Percentiles rank a stretch among this genome's conserved stretches.
phyloP scores from a whole-genome alignment of 2,329 filamentous ascomycete genomes.

The Diaporthe batatas region DNA sequence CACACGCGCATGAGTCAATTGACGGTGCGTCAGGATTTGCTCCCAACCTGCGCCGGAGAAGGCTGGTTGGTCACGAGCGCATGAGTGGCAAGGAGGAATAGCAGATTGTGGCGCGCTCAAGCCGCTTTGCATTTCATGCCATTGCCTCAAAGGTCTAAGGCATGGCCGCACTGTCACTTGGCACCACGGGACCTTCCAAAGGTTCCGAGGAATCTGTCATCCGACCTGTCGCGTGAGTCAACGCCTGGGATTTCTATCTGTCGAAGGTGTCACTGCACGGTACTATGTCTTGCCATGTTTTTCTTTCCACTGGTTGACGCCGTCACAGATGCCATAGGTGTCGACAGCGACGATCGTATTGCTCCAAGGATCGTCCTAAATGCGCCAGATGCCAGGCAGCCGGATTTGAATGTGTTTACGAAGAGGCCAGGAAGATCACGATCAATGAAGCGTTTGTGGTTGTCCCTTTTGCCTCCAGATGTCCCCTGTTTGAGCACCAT shows the following conservation, averaged over 20 bases:
- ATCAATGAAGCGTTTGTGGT: conserved; percentile 52
- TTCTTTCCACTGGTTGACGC: neutral
- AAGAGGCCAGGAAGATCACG: conserved; percentile 52
- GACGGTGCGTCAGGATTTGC: neutral
- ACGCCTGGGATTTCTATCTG: neutral
- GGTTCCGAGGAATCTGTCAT: conserved; percentile 10
- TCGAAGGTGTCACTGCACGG: too few species aligned
- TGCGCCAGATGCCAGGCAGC: conserved; percentile 52
- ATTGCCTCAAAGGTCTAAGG: neutral
- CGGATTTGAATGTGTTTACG: conserved; percentile 51
- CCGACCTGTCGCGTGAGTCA: conserved; percentile 42
- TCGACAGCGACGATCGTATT: conserved; percentile 52
- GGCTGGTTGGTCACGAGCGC: neutral
- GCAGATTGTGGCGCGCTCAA: neutral
- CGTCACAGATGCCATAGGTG: conserved; percentile 51
- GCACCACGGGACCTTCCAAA: neutral
- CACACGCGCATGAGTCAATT: neutral
- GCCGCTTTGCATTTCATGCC: neutral
- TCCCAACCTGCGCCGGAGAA: neutral
- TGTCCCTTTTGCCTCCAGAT: neutral
- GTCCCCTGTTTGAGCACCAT: too few species aligned
- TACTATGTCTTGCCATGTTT: neutral
- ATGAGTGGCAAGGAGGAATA: neutral
- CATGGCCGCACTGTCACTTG: neutral
- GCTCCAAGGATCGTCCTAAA: conserved; percentile 54